Percentiles rank a stretch among this genome's conserved stretches.
Conservation (phyloP, 345 rosid species). For the Turritis glabra region DNA sequence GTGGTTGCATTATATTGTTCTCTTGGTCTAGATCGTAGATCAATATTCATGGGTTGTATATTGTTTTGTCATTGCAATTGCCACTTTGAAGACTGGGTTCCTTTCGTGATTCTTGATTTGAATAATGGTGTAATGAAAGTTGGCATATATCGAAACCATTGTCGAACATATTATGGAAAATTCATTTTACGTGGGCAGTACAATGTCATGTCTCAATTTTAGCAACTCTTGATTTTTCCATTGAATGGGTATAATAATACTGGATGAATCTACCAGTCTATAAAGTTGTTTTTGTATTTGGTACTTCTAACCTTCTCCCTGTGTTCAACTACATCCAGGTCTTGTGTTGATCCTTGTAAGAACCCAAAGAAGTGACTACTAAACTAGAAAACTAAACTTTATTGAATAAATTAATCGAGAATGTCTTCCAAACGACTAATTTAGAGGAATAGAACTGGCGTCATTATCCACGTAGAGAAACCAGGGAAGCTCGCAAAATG, state of each 20-base stretch:
- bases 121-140: neutral
- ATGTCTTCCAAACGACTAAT: conserved; percentile 27
- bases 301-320: neutral
- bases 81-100: neutral
- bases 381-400: conserved; percentile 9
- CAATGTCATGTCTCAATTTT: neutral
- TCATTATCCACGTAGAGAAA: conserved; percentile 6
- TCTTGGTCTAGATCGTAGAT: neutral
- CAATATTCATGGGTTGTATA: neutral
- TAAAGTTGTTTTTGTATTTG: neutral
- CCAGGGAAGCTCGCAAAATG: conserved; percentile 40
- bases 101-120: neutral
- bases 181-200: too few species aligned
- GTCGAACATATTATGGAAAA: too few species aligned
- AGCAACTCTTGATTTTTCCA: neutral
- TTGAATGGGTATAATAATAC: neutral
- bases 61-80: neutral
- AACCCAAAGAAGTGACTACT: neutral
- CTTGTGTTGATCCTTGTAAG: neutral
- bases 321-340: conserved; percentile 7
- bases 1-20: neutral
- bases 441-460: conserved; percentile 17
- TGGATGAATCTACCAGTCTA: neutral
- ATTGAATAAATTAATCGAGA: conserved; percentile 34
- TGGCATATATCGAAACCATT: too few species aligned